These are phyloP conservation scores for Paraphoma sp. DNA, from an alignment of 2,329 filamentous ascomycete species.

Conservation along the genomic window DNA sequence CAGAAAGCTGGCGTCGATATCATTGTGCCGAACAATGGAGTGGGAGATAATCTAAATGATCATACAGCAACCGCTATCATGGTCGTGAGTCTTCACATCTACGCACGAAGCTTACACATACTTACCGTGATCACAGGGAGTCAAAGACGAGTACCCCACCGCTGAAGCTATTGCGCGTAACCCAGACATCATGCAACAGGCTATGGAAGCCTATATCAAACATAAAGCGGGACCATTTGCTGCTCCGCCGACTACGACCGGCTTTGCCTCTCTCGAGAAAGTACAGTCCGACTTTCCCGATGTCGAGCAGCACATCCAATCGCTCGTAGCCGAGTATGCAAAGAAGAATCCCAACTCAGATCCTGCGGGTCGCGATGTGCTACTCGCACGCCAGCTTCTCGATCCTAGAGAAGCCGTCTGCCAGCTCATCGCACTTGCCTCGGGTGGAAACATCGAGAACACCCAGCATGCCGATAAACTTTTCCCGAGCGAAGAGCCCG, in stretches of 20 bases:
- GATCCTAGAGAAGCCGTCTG: conserved; percentile 31
- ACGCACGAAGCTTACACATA: no score
- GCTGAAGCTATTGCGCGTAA: conserved; percentile 30
- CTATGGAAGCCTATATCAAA: conserved; percentile 32
- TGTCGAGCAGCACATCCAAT: conserved; percentile 26
- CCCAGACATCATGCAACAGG: conserved; percentile 32
- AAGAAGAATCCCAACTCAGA: conserved; percentile 28
- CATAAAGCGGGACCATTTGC: conserved; percentile 39
- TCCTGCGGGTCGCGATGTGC: conserved; percentile 26
- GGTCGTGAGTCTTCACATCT: conserved; percentile 12
- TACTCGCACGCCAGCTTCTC: conserved; percentile 31
- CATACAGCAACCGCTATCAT: conserved; percentile 31
- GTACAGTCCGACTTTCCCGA: conserved; percentile 27
- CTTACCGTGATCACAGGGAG: conserved; percentile 12
- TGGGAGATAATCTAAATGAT: conserved; percentile 48
- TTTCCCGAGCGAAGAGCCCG: conserved; percentile 20
- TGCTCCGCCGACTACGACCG: conserved; percentile 29
- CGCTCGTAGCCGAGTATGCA: conserved; percentile 20
- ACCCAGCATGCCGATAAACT: conserved; percentile 10
- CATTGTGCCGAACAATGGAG: conserved; percentile 34
- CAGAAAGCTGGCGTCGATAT: conserved; percentile 33
- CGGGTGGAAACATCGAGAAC: conserved; percentile 18
- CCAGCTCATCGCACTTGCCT: conserved; percentile 26
- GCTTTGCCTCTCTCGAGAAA: conserved; percentile 29
- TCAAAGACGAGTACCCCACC: conserved; percentile 36